Conservation (phyloP, 2,329 filamentous ascomycete genomes). For the Fusarium chaquense region DNA sequence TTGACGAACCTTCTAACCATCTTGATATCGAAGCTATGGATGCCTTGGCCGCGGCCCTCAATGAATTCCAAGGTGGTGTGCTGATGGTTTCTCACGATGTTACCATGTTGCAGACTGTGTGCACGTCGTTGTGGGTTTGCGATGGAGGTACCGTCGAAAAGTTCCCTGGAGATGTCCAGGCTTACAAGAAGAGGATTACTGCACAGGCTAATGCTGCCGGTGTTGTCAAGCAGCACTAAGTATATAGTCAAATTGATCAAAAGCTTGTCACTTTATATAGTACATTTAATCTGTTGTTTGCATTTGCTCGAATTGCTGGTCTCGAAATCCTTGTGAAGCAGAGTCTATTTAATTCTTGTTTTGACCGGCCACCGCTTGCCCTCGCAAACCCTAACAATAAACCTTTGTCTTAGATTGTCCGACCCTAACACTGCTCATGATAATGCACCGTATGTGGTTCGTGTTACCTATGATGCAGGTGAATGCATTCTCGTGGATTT, state of each 20-base stretch:
- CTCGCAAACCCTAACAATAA: conserved; percentile 10
- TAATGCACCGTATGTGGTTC: conserved; percentile 16
- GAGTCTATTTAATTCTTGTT: background rate
- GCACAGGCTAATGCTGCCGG: conserved; percentile 89
- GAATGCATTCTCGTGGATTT: conserved; percentile 12
- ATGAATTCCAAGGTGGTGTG: conserved; percentile 91
- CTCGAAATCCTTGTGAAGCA: background rate
- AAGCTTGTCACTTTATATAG: background rate
- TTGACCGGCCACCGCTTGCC: background rate
- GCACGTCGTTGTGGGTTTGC: conserved; percentile 95
- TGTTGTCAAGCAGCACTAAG: conserved; percentile 77
- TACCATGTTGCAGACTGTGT: conserved; percentile 97
- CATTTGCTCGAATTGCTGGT: background rate
- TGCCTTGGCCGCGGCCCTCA: conserved; percentile 84
- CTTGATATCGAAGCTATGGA: conserved; percentile 99
- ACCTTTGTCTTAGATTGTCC: conserved; percentile 14
- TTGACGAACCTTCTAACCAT: conserved; percentile 99
- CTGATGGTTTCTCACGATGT: conserved; percentile 99
- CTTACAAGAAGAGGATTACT: conserved; percentile 96
- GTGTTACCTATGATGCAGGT: conserved; percentile 27
- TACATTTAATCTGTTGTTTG: background rate
- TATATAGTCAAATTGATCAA: conserved; percentile 19
- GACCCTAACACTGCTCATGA: conserved; percentile 3
- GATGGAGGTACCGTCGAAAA: conserved; percentile 94
- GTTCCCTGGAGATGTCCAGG: conserved; percentile 93